Percentiles rank a stretch among this genome's conserved stretches.
Evolutionary conservation across 73 alveolate genomes (phyloP).

Genomic region (Blepharisma japonicum): DNA sequence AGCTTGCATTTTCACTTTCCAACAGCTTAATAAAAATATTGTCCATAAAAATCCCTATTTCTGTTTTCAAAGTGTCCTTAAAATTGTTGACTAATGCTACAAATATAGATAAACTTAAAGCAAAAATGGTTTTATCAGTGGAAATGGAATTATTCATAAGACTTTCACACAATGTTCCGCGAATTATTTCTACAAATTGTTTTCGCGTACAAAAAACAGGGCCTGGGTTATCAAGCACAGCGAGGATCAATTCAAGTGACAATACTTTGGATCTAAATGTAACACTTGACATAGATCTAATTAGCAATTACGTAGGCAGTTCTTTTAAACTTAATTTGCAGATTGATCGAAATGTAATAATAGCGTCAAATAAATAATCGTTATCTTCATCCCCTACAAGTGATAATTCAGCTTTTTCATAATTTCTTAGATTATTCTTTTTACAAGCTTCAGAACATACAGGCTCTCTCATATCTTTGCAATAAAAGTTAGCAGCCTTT

Average conservation of each 20-base stretch:
- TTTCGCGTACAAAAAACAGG: slow-evolving; percentile 62
- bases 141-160: slow-evolving; percentile 81
- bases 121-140: slow-evolving; percentile 78
- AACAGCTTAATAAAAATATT: slow-evolving; percentile 85
- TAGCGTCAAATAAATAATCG: slow-evolving; percentile 56
- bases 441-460: slow-evolving; percentile 91
- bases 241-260: slow-evolving; percentile 85
- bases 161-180: slow-evolving; percentile 84
- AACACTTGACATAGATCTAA: slow-evolving; percentile 32
- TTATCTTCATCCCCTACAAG: slow-evolving; percentile 57
- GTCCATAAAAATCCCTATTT: slow-evolving; percentile 81
- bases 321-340: slow-evolving; percentile 64
- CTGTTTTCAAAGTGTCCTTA: slow-evolving; percentile 81
- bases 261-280: slow-evolving; percentile 71
- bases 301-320: slow-evolving; percentile 35
- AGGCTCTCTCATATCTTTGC: slow-evolving; percentile 91
- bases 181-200: slow-evolving; percentile 75
- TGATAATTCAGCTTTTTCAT: slow-evolving; percentile 41
- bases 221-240: slow-evolving; percentile 86
- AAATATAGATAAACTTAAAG: slow-evolving; percentile 77
- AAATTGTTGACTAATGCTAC: slow-evolving; percentile 78
- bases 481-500: slow-evolving; percentile 83
- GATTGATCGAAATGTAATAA: slow-evolving; percentile 50
- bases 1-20: slow-evolving; percentile 83
- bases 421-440: slow-evolving; percentile 45